phyloP scores from a whole-genome alignment of 2,329 filamentous ascomycete genomes.

The Cadophora gregata region DNA sequence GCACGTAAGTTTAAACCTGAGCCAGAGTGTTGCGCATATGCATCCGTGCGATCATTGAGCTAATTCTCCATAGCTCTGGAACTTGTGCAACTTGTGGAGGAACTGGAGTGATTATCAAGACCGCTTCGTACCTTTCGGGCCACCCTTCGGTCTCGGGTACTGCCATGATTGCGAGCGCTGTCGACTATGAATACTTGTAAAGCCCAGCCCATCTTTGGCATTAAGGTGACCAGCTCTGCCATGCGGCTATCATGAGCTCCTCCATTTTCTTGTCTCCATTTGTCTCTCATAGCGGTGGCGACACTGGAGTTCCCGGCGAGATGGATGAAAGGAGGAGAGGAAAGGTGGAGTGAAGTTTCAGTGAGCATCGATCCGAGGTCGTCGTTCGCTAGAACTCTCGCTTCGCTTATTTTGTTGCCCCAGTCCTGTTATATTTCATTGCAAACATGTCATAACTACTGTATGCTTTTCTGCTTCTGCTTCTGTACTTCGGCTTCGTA shows the following conservation, averaged over 20 bases:
- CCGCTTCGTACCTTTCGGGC: neutral
- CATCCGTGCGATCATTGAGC: neutral
- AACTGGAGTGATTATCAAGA: neutral
- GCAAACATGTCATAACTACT: neutral
- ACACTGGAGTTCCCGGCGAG: neutral
- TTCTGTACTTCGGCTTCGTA: neutral
- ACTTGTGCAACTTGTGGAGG: neutral
- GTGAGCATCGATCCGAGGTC: neutral
- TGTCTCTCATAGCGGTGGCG: neutral
- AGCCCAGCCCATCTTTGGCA: neutral
- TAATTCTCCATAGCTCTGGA: neutral
- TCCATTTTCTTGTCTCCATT: neutral
- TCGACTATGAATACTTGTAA: neutral
- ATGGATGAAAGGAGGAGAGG: neutral
- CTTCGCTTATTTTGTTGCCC: slow-evolving; percentile 16
- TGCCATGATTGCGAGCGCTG: neutral
- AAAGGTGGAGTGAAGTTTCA: neutral
- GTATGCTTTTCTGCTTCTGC: neutral
- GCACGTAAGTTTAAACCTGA: slow-evolving; percentile 10
- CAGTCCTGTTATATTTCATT: neutral
- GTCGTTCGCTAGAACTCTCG: slow-evolving; percentile 5
- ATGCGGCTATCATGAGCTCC: neutral
- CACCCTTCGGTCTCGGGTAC: neutral
- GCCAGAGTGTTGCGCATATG: too few relatives aligned
- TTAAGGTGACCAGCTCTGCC: neutral